These are phyloP conservation scores for Candida koratica DNA, from an alignment of 805 yeast species.

Conservation along the genomic window DNA sequence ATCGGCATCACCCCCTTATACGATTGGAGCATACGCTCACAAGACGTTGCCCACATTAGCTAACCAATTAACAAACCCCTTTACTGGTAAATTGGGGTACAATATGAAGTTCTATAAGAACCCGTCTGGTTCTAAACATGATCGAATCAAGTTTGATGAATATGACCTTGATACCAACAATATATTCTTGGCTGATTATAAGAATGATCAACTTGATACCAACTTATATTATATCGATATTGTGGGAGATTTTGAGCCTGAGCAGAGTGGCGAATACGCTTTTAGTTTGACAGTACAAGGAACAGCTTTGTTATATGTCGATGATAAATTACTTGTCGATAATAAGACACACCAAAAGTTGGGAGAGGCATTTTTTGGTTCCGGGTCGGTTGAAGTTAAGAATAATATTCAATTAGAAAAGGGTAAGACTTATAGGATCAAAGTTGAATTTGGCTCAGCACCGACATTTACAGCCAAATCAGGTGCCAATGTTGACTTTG, in stretches of 20 bases:
- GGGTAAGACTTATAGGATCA: constrained; percentile 43
- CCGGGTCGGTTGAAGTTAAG: constrained; percentile 48
- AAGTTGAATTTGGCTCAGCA: constrained; percentile 45
- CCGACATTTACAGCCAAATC: constrained; percentile 14
- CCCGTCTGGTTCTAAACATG: constrained; percentile 15
- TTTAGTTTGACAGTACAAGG: constrained; percentile 53
- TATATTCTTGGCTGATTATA: constrained; percentile 22
- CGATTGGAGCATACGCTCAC: constrained; percentile 31
- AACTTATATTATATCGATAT: constrained; percentile 41
- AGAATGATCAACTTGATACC: constrained; percentile 16
- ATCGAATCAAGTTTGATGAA: constrained; percentile 19
- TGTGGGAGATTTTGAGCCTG: constrained; percentile 43
- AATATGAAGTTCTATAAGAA: constrained; percentile 22
- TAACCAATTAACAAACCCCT: constrained; percentile 18
- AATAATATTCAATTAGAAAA: constrained; percentile 35
- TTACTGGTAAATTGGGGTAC: constrained; percentile 22
- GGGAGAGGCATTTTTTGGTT: constrained; percentile 48
- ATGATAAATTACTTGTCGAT: constrained; percentile 52
- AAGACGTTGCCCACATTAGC: constrained; percentile 28
- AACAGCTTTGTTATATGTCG: constrained; percentile 51
- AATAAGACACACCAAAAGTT: constrained; percentile 48
- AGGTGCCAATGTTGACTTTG: constrained; percentile 13
- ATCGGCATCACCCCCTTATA: constrained; percentile 20
- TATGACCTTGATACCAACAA: constrained; percentile 16
- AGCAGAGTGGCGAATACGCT: constrained; percentile 45